Evolutionary conservation across 768 basidiomycete genomes (phyloP).

Genomic region (Lactifluus rugatus): DNA sequence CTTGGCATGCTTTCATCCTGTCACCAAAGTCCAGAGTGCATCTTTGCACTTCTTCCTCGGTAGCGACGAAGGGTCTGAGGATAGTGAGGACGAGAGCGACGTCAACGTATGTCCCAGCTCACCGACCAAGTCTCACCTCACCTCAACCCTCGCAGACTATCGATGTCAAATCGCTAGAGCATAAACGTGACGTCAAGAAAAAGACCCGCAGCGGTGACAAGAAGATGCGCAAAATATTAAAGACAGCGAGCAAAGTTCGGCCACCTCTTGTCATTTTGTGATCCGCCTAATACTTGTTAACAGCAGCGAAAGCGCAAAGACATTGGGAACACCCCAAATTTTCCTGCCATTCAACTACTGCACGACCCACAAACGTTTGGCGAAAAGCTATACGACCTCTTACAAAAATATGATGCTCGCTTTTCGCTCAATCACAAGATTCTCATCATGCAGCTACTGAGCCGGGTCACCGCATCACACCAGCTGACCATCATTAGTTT

Average conservation of each 20-base stretch:
- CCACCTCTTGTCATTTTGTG: neutral
- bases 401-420: constrained; percentile 85
- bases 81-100: constrained; percentile 55
- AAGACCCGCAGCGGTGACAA: constrained; percentile 79
- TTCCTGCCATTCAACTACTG: constrained; percentile 85
- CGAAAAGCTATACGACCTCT: constrained; percentile 82
- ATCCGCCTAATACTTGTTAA: constrained; percentile 18
- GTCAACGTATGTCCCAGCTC: constrained; percentile 36
- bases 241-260: constrained; percentile 60
- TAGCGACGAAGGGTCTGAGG: constrained; percentile 63
- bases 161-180: constrained; percentile 66
- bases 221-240: constrained; percentile 65
- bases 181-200: constrained; percentile 88
- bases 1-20: constrained; percentile 87
- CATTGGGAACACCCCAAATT: constrained; percentile 47
- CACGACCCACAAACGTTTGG: constrained; percentile 94
- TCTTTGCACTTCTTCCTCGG: constrained; percentile 97
- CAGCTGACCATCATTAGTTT: constrained; percentile 89
- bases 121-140: constrained; percentile 12
- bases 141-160: constrained; percentile 30
- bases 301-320: constrained; percentile 28
- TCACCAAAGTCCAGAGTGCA: constrained; percentile 87
- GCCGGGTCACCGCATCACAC: constrained; percentile 87
- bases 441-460: constrained; percentile 91
- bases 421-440: constrained; percentile 96